These are phyloP conservation scores for Takashimella tepidaria DNA, from an alignment of 1,284 basidiomycete genomes.

Conservation along the genomic window DNA sequence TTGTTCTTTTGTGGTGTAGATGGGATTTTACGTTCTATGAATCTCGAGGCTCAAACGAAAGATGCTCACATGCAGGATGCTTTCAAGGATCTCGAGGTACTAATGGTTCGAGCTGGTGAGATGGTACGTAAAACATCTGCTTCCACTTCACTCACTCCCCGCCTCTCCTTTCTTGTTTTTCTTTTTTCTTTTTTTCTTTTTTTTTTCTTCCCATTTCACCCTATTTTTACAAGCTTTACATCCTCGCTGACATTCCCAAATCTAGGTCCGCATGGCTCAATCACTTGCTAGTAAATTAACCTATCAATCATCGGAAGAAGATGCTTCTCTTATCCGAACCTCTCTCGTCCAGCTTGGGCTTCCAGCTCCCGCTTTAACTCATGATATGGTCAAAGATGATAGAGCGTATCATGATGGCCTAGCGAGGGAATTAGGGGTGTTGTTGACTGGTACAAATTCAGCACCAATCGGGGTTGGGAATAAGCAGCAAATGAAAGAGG, in stretches of 20 bases:
- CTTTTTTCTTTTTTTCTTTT: not conserved
- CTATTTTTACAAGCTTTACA: not conserved
- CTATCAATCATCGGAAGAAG: constrained; percentile 58
- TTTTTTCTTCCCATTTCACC: not conserved
- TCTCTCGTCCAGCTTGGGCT: constrained; percentile 86
- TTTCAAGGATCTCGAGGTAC: constrained; percentile 79
- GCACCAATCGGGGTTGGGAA: constrained; percentile 26
- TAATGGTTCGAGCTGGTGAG: constrained; percentile 86
- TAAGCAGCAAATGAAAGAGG: constrained; percentile 49
- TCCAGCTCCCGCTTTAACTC: constrained; percentile 65
- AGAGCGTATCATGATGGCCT: constrained; percentile 72
- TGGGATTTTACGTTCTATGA: constrained; percentile 70
- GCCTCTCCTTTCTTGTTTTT: not conserved
- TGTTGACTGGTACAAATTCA: constrained; percentile 54
- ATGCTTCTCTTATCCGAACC: constrained; percentile 77
- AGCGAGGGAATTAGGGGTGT: constrained; percentile 71
- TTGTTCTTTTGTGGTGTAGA: constrained; percentile 54
- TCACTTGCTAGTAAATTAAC: constrained; percentile 80
- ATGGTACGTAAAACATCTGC: constrained; percentile 64
- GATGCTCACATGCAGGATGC: constrained; percentile 70
- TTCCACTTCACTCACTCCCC: not conserved
- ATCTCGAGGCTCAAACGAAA: constrained; percentile 60
- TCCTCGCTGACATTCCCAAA: not conserved
- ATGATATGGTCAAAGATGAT: constrained; percentile 85
- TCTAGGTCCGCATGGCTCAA: constrained; percentile 65